These are phyloP conservation scores for Hymenoscyphus fructigenus DNA, from an alignment of 2,329 filamentous ascomycete genomes.

Conservation along the genomic window DNA sequence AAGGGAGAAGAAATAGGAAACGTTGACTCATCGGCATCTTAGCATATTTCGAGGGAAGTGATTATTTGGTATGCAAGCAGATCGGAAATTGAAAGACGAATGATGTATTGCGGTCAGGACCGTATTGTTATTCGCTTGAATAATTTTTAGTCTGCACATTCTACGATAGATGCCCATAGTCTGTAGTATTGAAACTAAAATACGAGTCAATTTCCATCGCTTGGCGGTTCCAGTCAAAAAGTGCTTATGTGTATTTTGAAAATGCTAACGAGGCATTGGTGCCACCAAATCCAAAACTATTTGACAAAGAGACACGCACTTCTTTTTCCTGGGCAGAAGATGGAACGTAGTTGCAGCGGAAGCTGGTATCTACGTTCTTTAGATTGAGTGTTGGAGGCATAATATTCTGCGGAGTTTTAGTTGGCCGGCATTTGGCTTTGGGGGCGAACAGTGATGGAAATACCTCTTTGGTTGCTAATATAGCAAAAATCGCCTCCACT, in stretches of 20 bases:
- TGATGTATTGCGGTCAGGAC: neutral
- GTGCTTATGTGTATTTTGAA: conserved; percentile 33
- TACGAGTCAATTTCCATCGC: neutral
- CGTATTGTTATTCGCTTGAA: neutral
- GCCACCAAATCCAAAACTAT: conserved; percentile 97
- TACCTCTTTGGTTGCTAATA: conserved; percentile 78
- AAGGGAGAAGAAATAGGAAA: conserved; percentile 18
- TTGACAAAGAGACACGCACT: conserved; percentile 77
- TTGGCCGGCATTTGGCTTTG: neutral
- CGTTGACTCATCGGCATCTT: conserved; percentile 5
- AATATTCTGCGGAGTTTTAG: conserved; percentile 54
- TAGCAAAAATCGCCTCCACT: conserved; percentile 82
- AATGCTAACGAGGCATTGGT: conserved; percentile 93
- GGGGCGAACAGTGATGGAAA: conserved; percentile 18
- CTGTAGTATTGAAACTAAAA: neutral
- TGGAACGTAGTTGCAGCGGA: conserved; percentile 84
- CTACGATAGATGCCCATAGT: neutral
- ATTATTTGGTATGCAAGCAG: neutral
- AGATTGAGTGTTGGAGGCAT: conserved; percentile 89
- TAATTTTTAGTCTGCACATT: neutral
- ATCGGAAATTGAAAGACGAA: neutral
- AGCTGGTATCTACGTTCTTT: conserved; percentile 61
- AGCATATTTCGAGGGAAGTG: neutral
- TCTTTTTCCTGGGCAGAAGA: conserved; percentile 65
- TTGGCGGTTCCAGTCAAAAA: neutral